A percentile compares a stretch with the other conserved stretches of the same genome.
Evolutionary conservation across 768 basidiomycete genomes (phyloP).

Genomic region (Cubamyces lactineus): DNA sequence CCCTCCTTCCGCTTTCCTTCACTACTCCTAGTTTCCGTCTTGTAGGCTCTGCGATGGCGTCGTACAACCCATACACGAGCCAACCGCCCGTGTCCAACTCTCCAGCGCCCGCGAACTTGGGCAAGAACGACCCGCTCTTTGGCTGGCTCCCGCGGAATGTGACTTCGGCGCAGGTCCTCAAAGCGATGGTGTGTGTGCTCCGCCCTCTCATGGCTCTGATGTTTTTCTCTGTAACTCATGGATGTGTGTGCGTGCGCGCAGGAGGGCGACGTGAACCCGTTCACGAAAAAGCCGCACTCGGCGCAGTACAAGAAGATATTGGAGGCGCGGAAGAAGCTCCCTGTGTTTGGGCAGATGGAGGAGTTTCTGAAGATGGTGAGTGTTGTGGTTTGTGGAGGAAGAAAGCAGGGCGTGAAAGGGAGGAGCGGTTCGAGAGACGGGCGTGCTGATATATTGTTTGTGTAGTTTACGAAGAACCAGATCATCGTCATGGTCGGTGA

Average conservation of each 20-base stretch:
- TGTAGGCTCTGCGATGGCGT: not conserved
- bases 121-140: conserved; percentile 29
- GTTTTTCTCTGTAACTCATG: too few relatives aligned
- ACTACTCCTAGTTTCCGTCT: conserved; percentile 29
- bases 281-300: conserved; percentile 80
- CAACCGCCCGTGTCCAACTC: conserved; percentile 23
- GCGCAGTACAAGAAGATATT: conserved; percentile 86
- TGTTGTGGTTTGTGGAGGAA: too few relatives aligned
- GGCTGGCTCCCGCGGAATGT: conserved; percentile 35
- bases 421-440: conserved; percentile 30
- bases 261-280: conserved; percentile 86
- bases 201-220: too few relatives aligned
- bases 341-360: conserved; percentile 90
- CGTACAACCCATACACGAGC: conserved; percentile 31
- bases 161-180: conserved; percentile 26
- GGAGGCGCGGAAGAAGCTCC: conserved; percentile 81
- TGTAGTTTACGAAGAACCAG: conserved; percentile 74
- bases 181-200: conserved; percentile 31
- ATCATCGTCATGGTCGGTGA: conserved; percentile 92
- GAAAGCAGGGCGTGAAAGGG: not conserved
- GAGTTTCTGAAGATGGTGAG: conserved; percentile 90
- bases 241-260: conserved; percentile 32
- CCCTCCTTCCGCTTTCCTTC: not conserved
- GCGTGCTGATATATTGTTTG: conserved; percentile 32
- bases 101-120: not conserved